These are phyloP conservation scores for Claviceps cyperi DNA, from an alignment of 2,329 filamentous ascomycete genomes.

Conservation along the genomic window DNA sequence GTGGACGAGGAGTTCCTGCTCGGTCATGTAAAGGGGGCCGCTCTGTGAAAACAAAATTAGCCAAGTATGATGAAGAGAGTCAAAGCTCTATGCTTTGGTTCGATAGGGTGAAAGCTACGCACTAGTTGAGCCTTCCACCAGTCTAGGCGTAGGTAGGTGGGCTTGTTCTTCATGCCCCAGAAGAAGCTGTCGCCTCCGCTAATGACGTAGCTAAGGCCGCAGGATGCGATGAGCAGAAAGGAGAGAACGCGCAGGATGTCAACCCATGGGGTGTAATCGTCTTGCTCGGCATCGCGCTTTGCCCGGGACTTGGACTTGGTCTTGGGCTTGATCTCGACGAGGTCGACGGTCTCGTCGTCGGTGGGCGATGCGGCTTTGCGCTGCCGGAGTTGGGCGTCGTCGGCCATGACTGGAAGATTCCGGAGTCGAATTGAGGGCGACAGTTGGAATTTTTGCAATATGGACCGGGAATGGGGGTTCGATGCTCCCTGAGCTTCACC, in stretches of 20 bases:
- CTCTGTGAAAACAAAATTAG: slow-evolving; percentile 18
- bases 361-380: slow-evolving; percentile 22
- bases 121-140: slow-evolving; percentile 49
- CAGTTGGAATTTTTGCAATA: no score
- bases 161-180: slow-evolving; percentile 48
- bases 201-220: slow-evolving; percentile 61
- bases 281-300: slow-evolving; percentile 28
- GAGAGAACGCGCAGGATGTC: slow-evolving; percentile 57
- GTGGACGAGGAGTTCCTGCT: slow-evolving; percentile 56
- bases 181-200: slow-evolving; percentile 55
- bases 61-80: no score
- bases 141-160: slow-evolving; percentile 45
- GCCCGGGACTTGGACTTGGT: slow-evolving; percentile 7
- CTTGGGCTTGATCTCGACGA: slow-evolving; percentile 12
- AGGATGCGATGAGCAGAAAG: slow-evolving; percentile 51
- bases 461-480: no score
- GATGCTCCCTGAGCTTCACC: neutral
- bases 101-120: slow-evolving; percentile 14
- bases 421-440: neutral
- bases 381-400: slow-evolving; percentile 28
- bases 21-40: slow-evolving; percentile 56
- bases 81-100: neutral
- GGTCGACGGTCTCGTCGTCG: slow-evolving; percentile 9
- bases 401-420: slow-evolving; percentile 16
- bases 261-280: slow-evolving; percentile 44